A percentile compares a stretch with the other conserved stretches of the same genome.
phyloP scores from a whole-genome alignment of 2,329 filamentous ascomycete genomes.

The Magnaporthales sp. region DNA sequence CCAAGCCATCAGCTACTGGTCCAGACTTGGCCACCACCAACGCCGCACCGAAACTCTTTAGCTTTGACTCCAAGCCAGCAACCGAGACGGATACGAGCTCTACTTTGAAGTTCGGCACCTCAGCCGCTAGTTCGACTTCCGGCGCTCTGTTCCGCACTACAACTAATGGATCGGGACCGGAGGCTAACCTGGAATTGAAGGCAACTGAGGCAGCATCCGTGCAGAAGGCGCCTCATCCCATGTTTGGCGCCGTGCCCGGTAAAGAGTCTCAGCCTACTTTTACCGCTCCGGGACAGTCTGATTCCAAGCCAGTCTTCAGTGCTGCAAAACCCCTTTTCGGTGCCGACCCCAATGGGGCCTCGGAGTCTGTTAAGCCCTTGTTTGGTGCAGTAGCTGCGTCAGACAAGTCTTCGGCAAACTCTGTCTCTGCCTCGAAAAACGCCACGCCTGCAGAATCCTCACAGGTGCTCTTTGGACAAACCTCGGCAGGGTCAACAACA shows the following conservation, averaged over 20 bases:
- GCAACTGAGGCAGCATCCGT: neutral
- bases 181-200: neutral
- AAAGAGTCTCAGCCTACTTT: conserved; percentile 1
- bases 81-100: conserved; percentile 1
- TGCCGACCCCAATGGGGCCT: conserved; percentile 4
- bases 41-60: conserved; percentile 6
- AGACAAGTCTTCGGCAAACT: neutral
- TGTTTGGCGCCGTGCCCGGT: conserved; percentile 4
- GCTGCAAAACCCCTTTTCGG: conserved; percentile 10
- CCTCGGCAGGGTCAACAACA: neutral
- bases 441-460: neutral
- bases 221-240: neutral
- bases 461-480: neutral
- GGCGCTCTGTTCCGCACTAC: conserved; percentile 1
- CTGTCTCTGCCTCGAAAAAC: conserved; percentile 11
- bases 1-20: conserved; percentile 1
- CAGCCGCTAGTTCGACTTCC: neutral
- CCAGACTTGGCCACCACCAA: conserved; percentile 8
- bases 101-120: neutral
- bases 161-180: neutral
- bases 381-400: conserved; percentile 23
- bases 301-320: conserved; percentile 12
- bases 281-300: neutral
- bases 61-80: conserved; percentile 9
- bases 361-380: conserved; percentile 14